Conservation (phyloP, 192 early-diverging fungal species). For the Dissophora globulifera region DNA sequence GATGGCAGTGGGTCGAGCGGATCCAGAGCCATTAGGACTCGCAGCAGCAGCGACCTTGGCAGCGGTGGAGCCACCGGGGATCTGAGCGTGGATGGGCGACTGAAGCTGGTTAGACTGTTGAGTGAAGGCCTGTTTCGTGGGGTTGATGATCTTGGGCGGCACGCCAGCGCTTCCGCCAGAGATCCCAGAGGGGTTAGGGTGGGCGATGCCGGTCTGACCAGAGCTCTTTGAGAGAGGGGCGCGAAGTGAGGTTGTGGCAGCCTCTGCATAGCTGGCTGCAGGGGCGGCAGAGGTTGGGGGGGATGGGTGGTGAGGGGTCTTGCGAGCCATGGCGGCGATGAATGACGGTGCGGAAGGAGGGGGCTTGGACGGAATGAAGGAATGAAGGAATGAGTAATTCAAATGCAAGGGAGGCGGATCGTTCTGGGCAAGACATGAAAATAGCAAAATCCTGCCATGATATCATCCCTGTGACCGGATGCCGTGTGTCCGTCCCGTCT, state of each 20-base stretch:
- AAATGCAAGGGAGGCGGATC: too few species aligned
- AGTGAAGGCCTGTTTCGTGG: conserved; percentile 38
- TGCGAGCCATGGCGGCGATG: conserved; percentile 21
- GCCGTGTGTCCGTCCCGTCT: too few species aligned
- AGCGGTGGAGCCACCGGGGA: conserved; percentile 25
- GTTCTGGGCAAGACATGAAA: too few species aligned
- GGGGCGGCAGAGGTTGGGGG: conserved; percentile 8
- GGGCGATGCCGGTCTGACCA: conserved; percentile 19
- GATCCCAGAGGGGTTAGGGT: conserved; percentile 3
- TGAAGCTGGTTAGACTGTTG: conserved; percentile 28
- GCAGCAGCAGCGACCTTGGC: conserved; percentile 17
- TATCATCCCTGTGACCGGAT: background rate
- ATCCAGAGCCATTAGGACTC: background rate
- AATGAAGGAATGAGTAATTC: too few species aligned
- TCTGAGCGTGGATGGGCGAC: conserved; percentile 40
- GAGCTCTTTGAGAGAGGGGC: conserved; percentile 17
- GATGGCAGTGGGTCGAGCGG: background rate
- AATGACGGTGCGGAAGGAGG: background rate
- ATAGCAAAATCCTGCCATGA: too few species aligned
- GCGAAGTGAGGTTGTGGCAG: background rate
- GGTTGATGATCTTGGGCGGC: conserved; percentile 53
- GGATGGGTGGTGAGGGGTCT: conserved; percentile 21
- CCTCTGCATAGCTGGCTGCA: background rate
- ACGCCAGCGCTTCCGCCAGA: conserved; percentile 33
- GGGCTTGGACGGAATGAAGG: background rate